Conservation (phyloP, 176 grass and related monocot species). For the Oryza longistaminata region DNA sequence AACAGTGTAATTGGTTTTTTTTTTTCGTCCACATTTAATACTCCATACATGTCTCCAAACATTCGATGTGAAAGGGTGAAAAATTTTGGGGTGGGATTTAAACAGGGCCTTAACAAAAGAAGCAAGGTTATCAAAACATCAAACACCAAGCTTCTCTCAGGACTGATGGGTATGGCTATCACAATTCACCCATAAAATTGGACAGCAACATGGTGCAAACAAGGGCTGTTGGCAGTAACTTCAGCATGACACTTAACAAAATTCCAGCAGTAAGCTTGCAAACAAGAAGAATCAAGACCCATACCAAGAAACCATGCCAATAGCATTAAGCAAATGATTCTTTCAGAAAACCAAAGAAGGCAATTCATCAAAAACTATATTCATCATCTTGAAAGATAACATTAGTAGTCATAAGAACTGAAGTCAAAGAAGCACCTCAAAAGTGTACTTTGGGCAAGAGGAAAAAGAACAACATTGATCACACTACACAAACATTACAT, state of each 20-base stretch:
- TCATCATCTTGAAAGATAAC: neutral
- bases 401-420: slow-evolving; percentile 6
- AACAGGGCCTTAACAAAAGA: neutral
- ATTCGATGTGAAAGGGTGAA: too few species aligned
- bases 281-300: neutral
- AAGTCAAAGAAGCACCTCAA: neutral
- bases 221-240: neutral
- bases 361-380: neutral
- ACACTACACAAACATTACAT: slow-evolving; percentile 11
- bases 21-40: too few species aligned
- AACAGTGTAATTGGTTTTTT: too few species aligned
- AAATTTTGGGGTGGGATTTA: too few species aligned
- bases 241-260: neutral
- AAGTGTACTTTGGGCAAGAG: slow-evolving; percentile 10
- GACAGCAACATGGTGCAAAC: neutral
- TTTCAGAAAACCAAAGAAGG: neutral
- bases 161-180: neutral
- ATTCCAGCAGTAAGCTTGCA: neutral
- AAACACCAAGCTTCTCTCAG: neutral
- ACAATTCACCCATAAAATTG: neutral
- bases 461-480: neutral
- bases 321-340: neutral
- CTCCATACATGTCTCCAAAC: too few species aligned
- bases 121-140: neutral
- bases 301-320: neutral